Base-by-base conservation (phyloP, 768 basidiomycete species). In the Rhodotorula babjevae region DNA sequence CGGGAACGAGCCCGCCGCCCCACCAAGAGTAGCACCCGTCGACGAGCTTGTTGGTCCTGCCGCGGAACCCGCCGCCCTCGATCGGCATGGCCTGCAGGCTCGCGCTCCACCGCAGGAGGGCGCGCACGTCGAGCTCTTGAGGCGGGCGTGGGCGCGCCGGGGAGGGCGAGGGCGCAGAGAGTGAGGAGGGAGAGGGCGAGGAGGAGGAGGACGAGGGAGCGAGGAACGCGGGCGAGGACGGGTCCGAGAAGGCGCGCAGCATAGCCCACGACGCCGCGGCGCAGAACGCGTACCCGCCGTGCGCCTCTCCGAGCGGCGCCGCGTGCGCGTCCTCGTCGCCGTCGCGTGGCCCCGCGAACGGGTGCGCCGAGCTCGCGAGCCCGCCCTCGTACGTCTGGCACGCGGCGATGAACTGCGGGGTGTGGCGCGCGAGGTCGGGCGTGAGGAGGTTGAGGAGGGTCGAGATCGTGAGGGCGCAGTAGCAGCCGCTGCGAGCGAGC, bases 1-100 rank as follows among this genome's bases (percentile, higher is more conserved):
- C 82, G 0, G 86, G 84, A 79, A 96, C 91, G 25, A 89, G 85
- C 0, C 94, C 94, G 3, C 92, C 96, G 33, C 92, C 91, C 96
- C 95, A 99, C 96, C 96, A 99, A n/a, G 90, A 89, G 81, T 99
- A 99, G 81, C 96, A 99, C 9, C 95, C 96, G 78, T 99, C 96
- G 0, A 99, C 95, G n/a, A 99, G 85, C 81, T 99, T 99, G 80
- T 98, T 99, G 75, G 92, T 92, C 65, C 96, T 84, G 0, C 96
- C 96, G 67, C 85, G 86, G 82, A 99, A 98, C 4, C 96, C 96
- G 7, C 93, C 95, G 16, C 93, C 84, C 79, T 98, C 95, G 19
- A 86, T 84, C 56, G 88, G 88, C 3, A 82, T 81, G 0, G 92
- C 93, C 79, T 98, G 95, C 88, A 96, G 89, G 57, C 88, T 84